Conservation (phyloP, 306 rosid species). For the Boehmeria nivea region DNA sequence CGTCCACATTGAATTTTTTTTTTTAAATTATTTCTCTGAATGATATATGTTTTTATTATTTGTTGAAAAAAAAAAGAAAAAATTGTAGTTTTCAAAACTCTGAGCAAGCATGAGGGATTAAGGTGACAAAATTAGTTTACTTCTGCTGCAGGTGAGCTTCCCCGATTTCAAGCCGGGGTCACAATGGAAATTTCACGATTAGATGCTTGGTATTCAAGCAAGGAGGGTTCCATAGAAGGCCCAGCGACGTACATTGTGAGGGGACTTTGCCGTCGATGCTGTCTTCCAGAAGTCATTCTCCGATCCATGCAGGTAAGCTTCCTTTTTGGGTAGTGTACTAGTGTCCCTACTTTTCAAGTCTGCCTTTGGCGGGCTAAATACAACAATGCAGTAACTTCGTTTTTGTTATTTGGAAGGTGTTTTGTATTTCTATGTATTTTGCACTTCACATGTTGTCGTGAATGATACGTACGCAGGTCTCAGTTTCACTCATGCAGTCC, state of each 20-base stretch:
- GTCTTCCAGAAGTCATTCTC: conserved; percentile 89
- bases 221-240: conserved; percentile 51
- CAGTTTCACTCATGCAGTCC: conserved; percentile 68
- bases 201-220: conserved; percentile 84
- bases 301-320: conserved; percentile 86
- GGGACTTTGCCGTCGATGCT: conserved; percentile 90
- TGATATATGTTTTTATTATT: no score
- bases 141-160: conserved; percentile 78
- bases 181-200: conserved; percentile 82
- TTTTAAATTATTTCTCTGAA: no score
- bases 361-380: no score
- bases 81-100: neutral
- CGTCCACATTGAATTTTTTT: no score
- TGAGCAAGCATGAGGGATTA: neutral
- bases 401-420: neutral
- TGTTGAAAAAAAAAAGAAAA: neutral
- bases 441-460: conserved; percentile 13
- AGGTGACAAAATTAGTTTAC: conserved; percentile 18
- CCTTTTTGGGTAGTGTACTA: neutral
- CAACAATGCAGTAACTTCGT: neutral
- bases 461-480: conserved; percentile 49
- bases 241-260: conserved; percentile 76
- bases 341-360: no score
- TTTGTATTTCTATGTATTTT: neutral
- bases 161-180: conserved; percentile 85